Evolutionary conservation across 2,329 filamentous ascomycete species (phyloP).

Genomic region (Cladorrhinum sp.): DNA sequence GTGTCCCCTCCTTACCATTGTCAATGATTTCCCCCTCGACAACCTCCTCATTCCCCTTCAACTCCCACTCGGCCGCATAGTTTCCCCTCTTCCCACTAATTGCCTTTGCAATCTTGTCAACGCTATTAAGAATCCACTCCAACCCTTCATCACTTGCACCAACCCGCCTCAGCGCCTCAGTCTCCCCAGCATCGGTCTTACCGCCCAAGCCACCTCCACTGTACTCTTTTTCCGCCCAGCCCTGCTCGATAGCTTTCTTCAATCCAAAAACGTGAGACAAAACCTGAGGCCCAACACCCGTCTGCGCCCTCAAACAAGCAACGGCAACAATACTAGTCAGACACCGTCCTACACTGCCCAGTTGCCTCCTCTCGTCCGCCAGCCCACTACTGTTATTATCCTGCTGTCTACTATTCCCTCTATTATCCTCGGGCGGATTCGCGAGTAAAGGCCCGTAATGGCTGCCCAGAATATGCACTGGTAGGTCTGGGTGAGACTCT

Average conservation of each 20-base stretch:
- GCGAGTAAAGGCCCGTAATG: slow-evolving; percentile 74
- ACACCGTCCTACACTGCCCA: slow-evolving; percentile 61
- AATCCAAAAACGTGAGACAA: slow-evolving; percentile 78
- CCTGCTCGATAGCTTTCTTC: slow-evolving; percentile 71
- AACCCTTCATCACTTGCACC: slow-evolving; percentile 43
- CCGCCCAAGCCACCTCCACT: slow-evolving; percentile 18
- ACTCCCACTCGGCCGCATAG: slow-evolving; percentile 34
- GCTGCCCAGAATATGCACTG: slow-evolving; percentile 71
- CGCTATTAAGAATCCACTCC: slow-evolving; percentile 45
- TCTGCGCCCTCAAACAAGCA: slow-evolving; percentile 72
- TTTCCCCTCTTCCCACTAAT: slow-evolving; percentile 42
- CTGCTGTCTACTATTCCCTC: no score
- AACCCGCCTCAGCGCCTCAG: slow-evolving; percentile 37
- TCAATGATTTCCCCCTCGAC: not conserved
- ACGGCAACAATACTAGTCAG: slow-evolving; percentile 73
- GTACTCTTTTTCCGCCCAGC: slow-evolving; percentile 42
- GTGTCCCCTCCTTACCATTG: not conserved
- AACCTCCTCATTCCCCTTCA: slow-evolving; percentile 26
- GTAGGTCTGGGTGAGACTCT: slow-evolving; percentile 75
- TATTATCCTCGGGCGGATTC: slow-evolving; percentile 48
- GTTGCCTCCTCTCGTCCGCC: slow-evolving; percentile 38
- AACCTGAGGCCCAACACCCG: slow-evolving; percentile 79
- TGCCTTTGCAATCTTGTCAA: slow-evolving; percentile 45
- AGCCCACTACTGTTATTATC: slow-evolving; percentile 26
- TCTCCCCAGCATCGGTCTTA: slow-evolving; percentile 30